These are phyloP conservation scores for Brassica juncea DNA, from an alignment of 345 rosid genomes.

Conservation along the genomic window DNA sequence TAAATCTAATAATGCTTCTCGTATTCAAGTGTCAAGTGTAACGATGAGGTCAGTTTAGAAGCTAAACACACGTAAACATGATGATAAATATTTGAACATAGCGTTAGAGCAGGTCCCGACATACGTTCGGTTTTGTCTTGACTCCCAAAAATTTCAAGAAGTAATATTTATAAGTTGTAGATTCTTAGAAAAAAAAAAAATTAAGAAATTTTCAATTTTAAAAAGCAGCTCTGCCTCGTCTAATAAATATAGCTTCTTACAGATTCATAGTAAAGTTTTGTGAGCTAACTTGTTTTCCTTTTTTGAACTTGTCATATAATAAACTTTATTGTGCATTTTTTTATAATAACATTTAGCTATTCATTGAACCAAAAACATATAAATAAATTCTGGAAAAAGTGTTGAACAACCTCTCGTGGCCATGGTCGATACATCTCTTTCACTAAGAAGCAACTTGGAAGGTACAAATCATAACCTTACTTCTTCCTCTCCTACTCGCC, in stretches of 20 bases:
- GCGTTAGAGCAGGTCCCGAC: neutral
- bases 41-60: neutral
- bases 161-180: neutral
- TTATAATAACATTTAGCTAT: neutral
- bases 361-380: neutral
- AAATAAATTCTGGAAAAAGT: neutral
- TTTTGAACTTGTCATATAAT: neutral
- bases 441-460: conserved; percentile 3
- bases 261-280: neutral
- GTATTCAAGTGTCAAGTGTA: neutral
- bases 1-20: neutral
- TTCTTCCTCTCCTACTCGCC: neutral
- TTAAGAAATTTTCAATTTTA: no score
- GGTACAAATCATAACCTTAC: neutral
- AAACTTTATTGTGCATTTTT: conserved; percentile 1
- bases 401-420: neutral
- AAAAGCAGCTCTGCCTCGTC: neutral
- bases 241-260: neutral
- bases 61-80: conserved; percentile 1
- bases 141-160: neutral
- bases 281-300: neutral
- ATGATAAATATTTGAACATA: neutral
- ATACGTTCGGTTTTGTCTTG: no score
- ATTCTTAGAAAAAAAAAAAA: neutral
- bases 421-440: conserved; percentile 9